A percentile compares a stretch with the other conserved stretches of the same genome.
Evolutionary conservation across 1,284 basidiomycete genomes (phyloP).

Genomic region (Malassezia obtusa): DNA sequence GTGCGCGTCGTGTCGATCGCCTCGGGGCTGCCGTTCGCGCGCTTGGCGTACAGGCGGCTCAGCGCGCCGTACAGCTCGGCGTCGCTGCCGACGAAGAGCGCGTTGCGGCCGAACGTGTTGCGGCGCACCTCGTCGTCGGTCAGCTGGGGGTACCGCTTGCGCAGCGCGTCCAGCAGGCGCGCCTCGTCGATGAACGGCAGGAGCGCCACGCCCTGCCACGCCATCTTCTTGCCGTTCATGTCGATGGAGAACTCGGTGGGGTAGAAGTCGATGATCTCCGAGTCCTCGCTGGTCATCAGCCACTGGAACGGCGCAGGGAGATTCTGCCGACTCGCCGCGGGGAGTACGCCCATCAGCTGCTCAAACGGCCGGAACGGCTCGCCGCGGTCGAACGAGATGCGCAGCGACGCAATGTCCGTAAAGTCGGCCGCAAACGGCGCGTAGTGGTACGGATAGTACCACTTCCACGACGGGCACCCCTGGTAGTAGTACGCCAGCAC

Average conservation of each 20-base stretch:
- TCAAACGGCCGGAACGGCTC: conserved; percentile 92
- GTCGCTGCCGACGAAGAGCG: conserved; percentile 74
- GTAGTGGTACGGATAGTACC: conserved; percentile 98
- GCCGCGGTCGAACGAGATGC: conserved; percentile 68
- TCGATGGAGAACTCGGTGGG: conserved; percentile 86
- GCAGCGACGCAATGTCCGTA: conserved; percentile 61
- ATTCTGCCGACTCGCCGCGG: conserved; percentile 76
- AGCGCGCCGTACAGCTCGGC: conserved; percentile 77
- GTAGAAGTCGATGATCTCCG: conserved; percentile 94
- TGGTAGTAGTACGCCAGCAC: conserved; percentile 97
- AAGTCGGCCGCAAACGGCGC: conserved; percentile 97
- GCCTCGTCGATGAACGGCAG: conserved; percentile 89
- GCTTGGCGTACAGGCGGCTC: conserved; percentile 75
- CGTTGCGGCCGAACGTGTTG: conserved; percentile 75
- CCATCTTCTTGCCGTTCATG: conserved; percentile 99
- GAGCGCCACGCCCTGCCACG: conserved; percentile 95
- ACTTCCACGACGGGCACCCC: conserved; percentile 89
- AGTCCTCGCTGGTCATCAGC: conserved; percentile 77
- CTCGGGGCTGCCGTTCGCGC: conserved; percentile 53
- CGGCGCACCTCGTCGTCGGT: conserved; percentile 70
- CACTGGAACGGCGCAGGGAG: conserved; percentile 76
- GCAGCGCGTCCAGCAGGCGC: conserved; percentile 64
- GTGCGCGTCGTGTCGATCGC: conserved; percentile 62
- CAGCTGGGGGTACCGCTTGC: conserved; percentile 61
- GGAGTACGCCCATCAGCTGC: conserved; percentile 96